A percentile compares a stretch with the other conserved stretches of the same genome.
phyloP scores from a whole-genome alignment of 305 asterid species.

The Fraxinus dipetala region DNA sequence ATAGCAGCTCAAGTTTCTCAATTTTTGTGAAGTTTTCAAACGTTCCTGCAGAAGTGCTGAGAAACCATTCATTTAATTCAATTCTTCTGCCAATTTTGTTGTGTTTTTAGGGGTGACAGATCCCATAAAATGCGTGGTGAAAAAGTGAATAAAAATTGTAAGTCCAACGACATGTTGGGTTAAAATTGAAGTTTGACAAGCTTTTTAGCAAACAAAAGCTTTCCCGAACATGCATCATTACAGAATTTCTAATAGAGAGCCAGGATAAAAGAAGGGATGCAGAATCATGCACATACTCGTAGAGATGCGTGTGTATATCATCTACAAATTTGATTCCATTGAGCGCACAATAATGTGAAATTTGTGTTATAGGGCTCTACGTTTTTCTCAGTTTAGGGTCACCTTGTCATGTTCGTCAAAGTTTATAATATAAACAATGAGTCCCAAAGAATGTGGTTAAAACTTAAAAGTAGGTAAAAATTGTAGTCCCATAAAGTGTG shows the following conservation, averaged over 20 bases:
- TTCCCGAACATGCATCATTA: not conserved
- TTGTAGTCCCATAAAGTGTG: conserved; percentile 25
- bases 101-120: not conserved
- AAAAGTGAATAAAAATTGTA: not conserved
- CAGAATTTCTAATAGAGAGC: not conserved
- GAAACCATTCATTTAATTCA: conserved; percentile 12
- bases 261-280: not conserved
- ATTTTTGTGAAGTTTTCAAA: not conserved
- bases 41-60: not conserved
- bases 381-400: not conserved
- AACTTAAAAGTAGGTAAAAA: not conserved
- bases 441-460: not conserved
- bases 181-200: not conserved
- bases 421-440: not conserved
- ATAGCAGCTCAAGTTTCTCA: conserved; percentile 24
- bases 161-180: not conserved
- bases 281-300: not conserved
- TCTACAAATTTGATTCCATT: not conserved
- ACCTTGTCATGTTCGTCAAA: not conserved
- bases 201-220: not conserved
- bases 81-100: not conserved
- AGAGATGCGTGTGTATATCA: not conserved
- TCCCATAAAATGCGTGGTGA: not conserved
- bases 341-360: not conserved
- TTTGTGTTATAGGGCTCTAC: not conserved